phyloP scores from a whole-genome alignment of 2,329 filamentous ascomycete genomes.

The Ustilaginoidea virens region DNA sequence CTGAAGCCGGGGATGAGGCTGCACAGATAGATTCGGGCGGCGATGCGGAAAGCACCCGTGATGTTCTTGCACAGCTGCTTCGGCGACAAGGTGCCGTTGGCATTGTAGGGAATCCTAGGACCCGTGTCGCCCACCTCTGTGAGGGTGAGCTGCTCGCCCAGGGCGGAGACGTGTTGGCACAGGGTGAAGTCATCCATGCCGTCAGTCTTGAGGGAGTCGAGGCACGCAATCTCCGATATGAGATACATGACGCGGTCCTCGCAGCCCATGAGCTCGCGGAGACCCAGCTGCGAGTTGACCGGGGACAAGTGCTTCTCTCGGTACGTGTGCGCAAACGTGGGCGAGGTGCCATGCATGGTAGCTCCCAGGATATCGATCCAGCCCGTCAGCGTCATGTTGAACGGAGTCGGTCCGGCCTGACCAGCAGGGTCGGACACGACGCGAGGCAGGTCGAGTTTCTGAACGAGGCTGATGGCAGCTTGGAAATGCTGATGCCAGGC shows the following conservation, averaged over 20 bases:
- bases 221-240: conserved; percentile 91
- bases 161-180: conserved; percentile 77
- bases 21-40: conserved; percentile 93
- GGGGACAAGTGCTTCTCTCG: conserved; percentile 76
- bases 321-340: conserved; percentile 87
- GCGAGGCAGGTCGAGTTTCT: conserved; percentile 66
- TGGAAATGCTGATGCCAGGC: conserved; percentile 97
- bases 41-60: conserved; percentile 77
- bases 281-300: conserved; percentile 46
- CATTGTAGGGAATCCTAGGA: conserved; percentile 45
- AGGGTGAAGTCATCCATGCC: conserved; percentile 76
- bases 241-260: conserved; percentile 96
- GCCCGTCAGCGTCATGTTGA: conserved; percentile 86
- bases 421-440: conserved; percentile 46
- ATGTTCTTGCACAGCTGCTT: conserved; percentile 80
- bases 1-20: conserved; percentile 82
- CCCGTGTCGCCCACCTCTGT: conserved; percentile 53
- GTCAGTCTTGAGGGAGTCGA: conserved; percentile 73
- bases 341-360: conserved; percentile 76
- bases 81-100: conserved; percentile 61
- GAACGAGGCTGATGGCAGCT: conserved; percentile 70
- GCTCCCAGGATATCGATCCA: conserved; percentile 97
- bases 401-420: conserved; percentile 45
- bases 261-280: conserved; percentile 92
- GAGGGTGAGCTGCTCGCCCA: conserved; percentile 71